Evolutionary conservation across 257 asterid genomes (phyloP).

Genomic region (Nyctanthes arbortristis): DNA sequence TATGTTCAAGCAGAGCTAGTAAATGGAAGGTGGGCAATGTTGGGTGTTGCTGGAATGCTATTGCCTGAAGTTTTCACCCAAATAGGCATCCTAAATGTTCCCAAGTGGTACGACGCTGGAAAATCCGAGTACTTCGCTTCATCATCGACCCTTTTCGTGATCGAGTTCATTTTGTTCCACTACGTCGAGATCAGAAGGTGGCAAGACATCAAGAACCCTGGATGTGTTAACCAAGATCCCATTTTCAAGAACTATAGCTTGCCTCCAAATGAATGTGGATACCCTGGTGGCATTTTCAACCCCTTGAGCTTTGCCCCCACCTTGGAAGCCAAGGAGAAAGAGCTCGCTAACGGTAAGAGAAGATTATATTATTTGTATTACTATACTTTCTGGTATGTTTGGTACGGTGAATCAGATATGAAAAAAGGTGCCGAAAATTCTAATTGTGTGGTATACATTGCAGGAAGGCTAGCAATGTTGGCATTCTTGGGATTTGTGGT

Average conservation of each 20-base stretch:
- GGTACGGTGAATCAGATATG: not conserved
- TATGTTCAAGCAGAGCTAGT: slow-evolving; percentile 88
- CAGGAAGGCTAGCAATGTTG: slow-evolving; percentile 97
- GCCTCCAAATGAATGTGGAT: slow-evolving; percentile 76
- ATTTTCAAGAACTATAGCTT: slow-evolving; percentile 84
- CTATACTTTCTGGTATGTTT: not conserved
- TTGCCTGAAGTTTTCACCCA: slow-evolving; percentile 78
- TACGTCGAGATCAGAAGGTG: slow-evolving; percentile 94
- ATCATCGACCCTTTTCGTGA: slow-evolving; percentile 78
- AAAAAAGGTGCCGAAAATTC: not conserved
- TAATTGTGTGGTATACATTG: slow-evolving; percentile 12
- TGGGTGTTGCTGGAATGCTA: slow-evolving; percentile 91
- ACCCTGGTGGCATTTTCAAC: slow-evolving; percentile 91
- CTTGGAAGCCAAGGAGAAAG: slow-evolving; percentile 84
- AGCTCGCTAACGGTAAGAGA: slow-evolving; percentile 74
- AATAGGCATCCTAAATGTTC: slow-evolving; percentile 67
- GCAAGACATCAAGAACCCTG: slow-evolving; percentile 98
- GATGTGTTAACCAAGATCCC: slow-evolving; percentile 93
- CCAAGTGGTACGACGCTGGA: slow-evolving; percentile 94
- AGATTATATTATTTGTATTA: not conserved
- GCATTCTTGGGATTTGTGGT: slow-evolving; percentile 87
- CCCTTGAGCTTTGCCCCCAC: slow-evolving; percentile 87
- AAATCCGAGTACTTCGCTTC: slow-evolving; percentile 81
- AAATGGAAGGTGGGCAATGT: slow-evolving; percentile 95
- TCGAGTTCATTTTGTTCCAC: slow-evolving; percentile 95